Conservation (phyloP, 768 basidiomycete species). For the Termitomyces sp. region DNA sequence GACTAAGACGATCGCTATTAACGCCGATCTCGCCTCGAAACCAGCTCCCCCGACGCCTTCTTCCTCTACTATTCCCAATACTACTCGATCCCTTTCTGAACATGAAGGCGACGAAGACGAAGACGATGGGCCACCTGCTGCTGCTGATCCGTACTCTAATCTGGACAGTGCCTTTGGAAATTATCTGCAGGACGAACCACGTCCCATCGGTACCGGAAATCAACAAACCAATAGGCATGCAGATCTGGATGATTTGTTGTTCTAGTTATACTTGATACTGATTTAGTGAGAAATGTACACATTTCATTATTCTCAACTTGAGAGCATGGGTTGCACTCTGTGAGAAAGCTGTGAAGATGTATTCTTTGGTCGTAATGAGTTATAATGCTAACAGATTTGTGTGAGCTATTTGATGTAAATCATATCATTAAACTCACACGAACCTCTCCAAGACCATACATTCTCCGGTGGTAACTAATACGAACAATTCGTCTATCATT, state of each 20-base stretch:
- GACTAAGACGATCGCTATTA: slow-evolving; percentile 15
- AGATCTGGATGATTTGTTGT: slow-evolving; percentile 65
- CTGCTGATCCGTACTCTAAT: slow-evolving; percentile 76
- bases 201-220: slow-evolving; percentile 45
- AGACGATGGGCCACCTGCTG: slow-evolving; percentile 33
- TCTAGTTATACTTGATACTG: slow-evolving; percentile 27
- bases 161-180: slow-evolving; percentile 72
- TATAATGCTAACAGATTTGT: slow-evolving; percentile 64
- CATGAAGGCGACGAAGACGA: slow-evolving; percentile 31
- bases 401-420: not conserved
- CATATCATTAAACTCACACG: slow-evolving; percentile 20
- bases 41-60: slow-evolving; percentile 28
- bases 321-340: slow-evolving; percentile 20
- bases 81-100: slow-evolving; percentile 12
- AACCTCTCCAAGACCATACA: slow-evolving; percentile 97
- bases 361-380: slow-evolving; percentile 65
- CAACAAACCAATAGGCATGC: slow-evolving; percentile 31
- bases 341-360: slow-evolving; percentile 21
- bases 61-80: not conserved
- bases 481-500: slow-evolving; percentile 41
- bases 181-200: slow-evolving; percentile 69
- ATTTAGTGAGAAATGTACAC: slow-evolving; percentile 9
- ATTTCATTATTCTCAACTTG: slow-evolving; percentile 12
- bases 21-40: slow-evolving; percentile 23
- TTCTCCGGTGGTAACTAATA: slow-evolving; percentile 88